Base-by-base conservation (phyloP, 164 flowering plant species). In the Paratinospora sagittata region DNA sequence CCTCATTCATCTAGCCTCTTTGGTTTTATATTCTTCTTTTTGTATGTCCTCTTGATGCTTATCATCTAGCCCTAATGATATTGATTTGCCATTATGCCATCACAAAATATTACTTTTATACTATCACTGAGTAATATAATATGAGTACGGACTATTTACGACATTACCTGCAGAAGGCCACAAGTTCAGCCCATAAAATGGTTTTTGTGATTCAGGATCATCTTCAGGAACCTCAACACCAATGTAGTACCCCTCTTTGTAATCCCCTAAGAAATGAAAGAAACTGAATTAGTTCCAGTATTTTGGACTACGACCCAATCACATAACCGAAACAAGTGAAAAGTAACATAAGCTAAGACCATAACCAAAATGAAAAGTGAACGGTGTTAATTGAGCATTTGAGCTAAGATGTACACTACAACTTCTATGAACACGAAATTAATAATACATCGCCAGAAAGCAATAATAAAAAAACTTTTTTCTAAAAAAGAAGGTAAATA, bases 241-340 rank as follows among this genome's bases (percentile, higher is more conserved):
- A 49, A 92, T 88, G 76, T 89, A 95, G 81, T 90, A 95, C 16
- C 97, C 99, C 73, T 95, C 99, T 74, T 95, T 95, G 81, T 86
- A 90, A 75, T 95, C 99, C 68, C 99, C 99, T 92, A 78, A 70
- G 13, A 70, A 11, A 63, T 14, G 57, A 49, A 63, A 47, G 24
- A 27, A 61, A 72, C 11, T 47, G 30, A 27, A 65, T 66, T 30
- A 75, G 23, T 61, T 68, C 37, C 70, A 71, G 65, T 24, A 45
- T 45, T 10, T 34, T 8, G 45, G 63, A 34, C 17, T 9, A 37
- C 47, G 3, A 24, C 27, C 3, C 21, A 0, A 19, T 41, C 19
- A 41, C n/a, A 21, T 30, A 45, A 67, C 11, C 12, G 8, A 23
- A 45, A 26, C 34, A 30, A 30, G 34, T 30, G 34, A 30, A 1